Base-by-base conservation (phyloP, 768 basidiomycete species). In the Kwoniella sp. region DNA sequence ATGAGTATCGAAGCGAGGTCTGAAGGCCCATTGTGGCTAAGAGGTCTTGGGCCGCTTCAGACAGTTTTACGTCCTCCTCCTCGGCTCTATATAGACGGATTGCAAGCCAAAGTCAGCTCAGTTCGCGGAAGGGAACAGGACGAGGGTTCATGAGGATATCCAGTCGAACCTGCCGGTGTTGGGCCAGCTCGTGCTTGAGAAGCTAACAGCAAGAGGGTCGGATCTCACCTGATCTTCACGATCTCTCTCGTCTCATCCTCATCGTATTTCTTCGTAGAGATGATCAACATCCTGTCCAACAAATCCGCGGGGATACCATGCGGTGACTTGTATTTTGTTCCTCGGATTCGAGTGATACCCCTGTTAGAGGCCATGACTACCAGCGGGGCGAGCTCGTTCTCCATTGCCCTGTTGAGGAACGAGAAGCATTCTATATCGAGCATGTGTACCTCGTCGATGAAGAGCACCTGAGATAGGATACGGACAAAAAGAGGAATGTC, bases 401-500 rank as follows among this genome's bases (percentile, higher is more conserved):
- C 95, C 54, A 99, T 84, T 1, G 95, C 95, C 34, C 95, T 88
- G 80, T 99, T 99, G 65, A 99, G 84, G 86, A 94, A 99, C 7
- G 94, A 96, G 84, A 98, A 98, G 78, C 95, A 97, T 80, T 98
- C 95, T 68, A 99, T 97, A 81, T 99, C 95, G 70, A 99, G 88
- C 95, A 99, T 99, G 84, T 98, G 95, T 13, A 97, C 95, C 82
- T 97, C 95, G 82, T 98, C 95, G 73, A 97, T 96, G 84, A 97
- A 97, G 13, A 96, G 84, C n/a, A 96, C 92, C 92, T 94, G 15
- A 20, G 4, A 8, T 2, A 34, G n/a, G 29, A 23, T 4, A 28
- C 26, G 11, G 25, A 2, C 50, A 57, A 0, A n/a, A 11, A 38
- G 20, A 15, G 22, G 20, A 22, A 34, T 15, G 29, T 47, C 37